Evolutionary conservation across 345 rosid species (phyloP), one percentile per base, ranked within the genome.

Genomic region (Populus alba): DNA sequence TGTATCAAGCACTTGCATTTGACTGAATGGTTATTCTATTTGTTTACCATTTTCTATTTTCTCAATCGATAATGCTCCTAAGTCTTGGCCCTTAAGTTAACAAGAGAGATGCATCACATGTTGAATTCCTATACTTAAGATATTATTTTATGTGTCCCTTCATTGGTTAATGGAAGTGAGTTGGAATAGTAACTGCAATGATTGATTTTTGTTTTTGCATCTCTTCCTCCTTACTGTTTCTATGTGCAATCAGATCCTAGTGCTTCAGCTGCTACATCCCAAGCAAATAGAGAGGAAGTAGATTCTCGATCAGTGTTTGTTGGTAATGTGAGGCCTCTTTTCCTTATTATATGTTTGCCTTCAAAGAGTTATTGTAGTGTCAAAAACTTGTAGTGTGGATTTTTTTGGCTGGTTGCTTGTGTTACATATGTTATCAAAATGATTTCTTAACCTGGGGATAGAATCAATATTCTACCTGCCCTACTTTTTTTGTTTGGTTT

Each of bases 271-370:
- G 51, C 83, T 79, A 77, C 85, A 27, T 86, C 87, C 73, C 96
- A 88, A 80, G 89, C 87, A 68, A 90, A 80, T 79, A 86, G 80
- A 76, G 93, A 91, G 83, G 96, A 91, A 86, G 83, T 91, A 33
- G 96, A 91, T 87, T 82, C 92, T 49, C 90, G 96, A 63, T 91
- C 96, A 5, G 75, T 91, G 70, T 91, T 91, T 70, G 91, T 91
- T 76, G 96, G 96, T 84, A 91, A 91, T 87, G 96, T 90, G 84
- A 90, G 96, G 80, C 68, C 43, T 76, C 79, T 81, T 75, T 72
- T 77, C 55, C 84, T 62, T 55, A 12, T 71, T 22, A 33, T 13
- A 72, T 82, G 45, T 51, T 73, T 67, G 29, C 51, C 29, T 41
- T 69, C 16, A 57, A 23, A n/a, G 27, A 57, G 23, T 23, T 59